A percentile compares a stretch with the other conserved stretches of the same genome.
phyloP scores from a whole-genome alignment of 2,329 filamentous ascomycete species.

The Ceratocystis huliohia region DNA sequence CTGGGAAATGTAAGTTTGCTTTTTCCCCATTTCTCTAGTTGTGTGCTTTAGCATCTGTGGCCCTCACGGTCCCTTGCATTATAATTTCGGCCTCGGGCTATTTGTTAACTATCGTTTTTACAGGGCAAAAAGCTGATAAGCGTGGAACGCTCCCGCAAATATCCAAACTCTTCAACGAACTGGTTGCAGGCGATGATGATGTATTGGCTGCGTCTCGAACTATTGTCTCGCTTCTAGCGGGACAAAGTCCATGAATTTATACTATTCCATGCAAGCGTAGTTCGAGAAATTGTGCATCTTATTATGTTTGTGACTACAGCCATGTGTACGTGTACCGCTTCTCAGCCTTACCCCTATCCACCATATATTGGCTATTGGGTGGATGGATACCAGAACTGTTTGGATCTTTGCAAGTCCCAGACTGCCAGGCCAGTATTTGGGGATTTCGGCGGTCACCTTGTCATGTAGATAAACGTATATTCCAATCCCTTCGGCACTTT shows the following conservation, averaged over 20 bases:
- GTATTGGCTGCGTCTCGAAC: conserved; percentile 45
- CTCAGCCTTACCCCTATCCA: not conserved
- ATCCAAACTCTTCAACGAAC: conserved; percentile 45
- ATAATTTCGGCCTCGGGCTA: not conserved
- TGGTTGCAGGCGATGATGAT: conserved; percentile 44
- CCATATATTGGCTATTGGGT: not conserved
- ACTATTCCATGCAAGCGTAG: not conserved
- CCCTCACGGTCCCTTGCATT: not conserved
- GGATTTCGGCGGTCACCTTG: not conserved
- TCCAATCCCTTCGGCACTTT: conserved; percentile 22
- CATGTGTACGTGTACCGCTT: not conserved
- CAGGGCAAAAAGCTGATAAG: conserved; percentile 49
- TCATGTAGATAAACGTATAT: not conserved
- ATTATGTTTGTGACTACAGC: not conserved
- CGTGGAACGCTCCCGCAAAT: conserved; percentile 44
- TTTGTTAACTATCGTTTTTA: conserved; percentile 5
- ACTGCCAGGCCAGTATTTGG: not conserved
- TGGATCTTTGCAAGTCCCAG: not conserved
- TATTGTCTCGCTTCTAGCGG: conserved; percentile 43
- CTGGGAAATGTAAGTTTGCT: conserved; percentile 47
- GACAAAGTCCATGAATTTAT: conserved; percentile 10
- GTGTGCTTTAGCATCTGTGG: not conserved
- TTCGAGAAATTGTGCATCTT: not conserved
- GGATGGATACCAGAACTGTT: not conserved
- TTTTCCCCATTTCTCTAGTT: not conserved